Evolutionary conservation across 2,329 filamentous ascomycete genomes (phyloP), one percentile per base, ranked within the genome.

Genomic region (Plectosphaerella sp.): DNA sequence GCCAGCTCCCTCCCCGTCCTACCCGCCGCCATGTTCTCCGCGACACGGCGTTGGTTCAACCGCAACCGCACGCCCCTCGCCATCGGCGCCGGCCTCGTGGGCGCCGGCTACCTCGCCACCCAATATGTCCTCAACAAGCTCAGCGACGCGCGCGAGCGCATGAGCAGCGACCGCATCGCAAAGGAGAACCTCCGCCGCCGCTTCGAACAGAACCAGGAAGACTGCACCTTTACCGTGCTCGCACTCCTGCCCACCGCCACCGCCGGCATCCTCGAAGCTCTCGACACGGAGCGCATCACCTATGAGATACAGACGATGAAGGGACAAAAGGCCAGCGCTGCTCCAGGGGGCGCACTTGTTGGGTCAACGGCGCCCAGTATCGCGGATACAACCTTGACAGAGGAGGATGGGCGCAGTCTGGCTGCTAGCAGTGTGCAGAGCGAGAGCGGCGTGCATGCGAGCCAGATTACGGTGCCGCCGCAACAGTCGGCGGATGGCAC

Each of bases 141-240:
- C 64, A 88, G 88, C 59, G 92, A 97, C 71, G 91, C 93, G 62
- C 86, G 92, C 60, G 91, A 97, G 80, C 91, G 93, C 69, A 95
- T 97, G 89, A 92, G 88, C 72, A 93, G 91, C 70, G 94, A 97
- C 65, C 86, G 91, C 64, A 95, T 97, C 67, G 89, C 93, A 49
- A 92, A 93, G 69, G 94, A 99, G 74, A 99, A 99, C 71, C 82
- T 99, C 56, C 91, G 92, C 49, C 88, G 94, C 54, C 89, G 94
- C 65, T 99, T 99, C 73, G 91, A 97, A 70, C 94, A 99, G 72
- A 99, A 99, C 70, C 94, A 99, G 68, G 93, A 96, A 67, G 94
- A 99, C 72, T 99, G 94, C 73, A 97, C 93, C 47, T 97, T 95
- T 68, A 99, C 94, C 37, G 91, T 97, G 45, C 85, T 97, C n/a